Percentiles rank a stretch among this genome's conserved stretches.
phyloP scores from a whole-genome alignment of 306 rosid genomes.

The Acacia confusa region DNA sequence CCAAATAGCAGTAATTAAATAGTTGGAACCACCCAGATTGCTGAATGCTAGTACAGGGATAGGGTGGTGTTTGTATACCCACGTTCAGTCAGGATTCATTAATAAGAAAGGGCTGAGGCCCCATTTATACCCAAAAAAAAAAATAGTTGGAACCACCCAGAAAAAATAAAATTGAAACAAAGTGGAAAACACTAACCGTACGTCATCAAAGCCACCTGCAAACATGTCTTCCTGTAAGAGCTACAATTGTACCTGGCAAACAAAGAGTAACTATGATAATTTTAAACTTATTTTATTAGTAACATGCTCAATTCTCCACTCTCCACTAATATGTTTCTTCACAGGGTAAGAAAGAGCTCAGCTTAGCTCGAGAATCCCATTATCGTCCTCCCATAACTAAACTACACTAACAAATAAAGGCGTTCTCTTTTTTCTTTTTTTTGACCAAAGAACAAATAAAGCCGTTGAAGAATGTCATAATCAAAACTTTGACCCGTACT shows the following conservation, averaged over 20 bases:
- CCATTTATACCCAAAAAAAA: too few relatives aligned
- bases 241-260: neutral
- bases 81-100: too few relatives aligned
- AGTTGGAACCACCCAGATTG: neutral
- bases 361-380: constrained; percentile 23
- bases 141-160: neutral
- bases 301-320: neutral
- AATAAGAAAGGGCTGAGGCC: too few relatives aligned
- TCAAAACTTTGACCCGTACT: constrained; percentile 41
- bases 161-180: neutral
- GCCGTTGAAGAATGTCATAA: constrained; percentile 19
- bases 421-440: neutral
- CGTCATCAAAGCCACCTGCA: neutral
- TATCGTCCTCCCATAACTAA: constrained; percentile 26
- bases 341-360: constrained; percentile 5
- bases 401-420: constrained; percentile 17
- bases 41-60: too few relatives aligned
- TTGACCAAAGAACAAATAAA: constrained; percentile 1
- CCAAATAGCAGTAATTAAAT: neutral
- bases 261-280: neutral
- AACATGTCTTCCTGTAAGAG: constrained; percentile 3
- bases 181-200: neutral
- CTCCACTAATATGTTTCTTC: neutral
- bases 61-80: too few relatives aligned
- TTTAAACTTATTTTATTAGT: neutral